A percentile compares a stretch with the other conserved stretches of the same genome.
phyloP scores from a whole-genome alignment of 2,329 filamentous ascomycete species.

The Didymella pomorum region DNA sequence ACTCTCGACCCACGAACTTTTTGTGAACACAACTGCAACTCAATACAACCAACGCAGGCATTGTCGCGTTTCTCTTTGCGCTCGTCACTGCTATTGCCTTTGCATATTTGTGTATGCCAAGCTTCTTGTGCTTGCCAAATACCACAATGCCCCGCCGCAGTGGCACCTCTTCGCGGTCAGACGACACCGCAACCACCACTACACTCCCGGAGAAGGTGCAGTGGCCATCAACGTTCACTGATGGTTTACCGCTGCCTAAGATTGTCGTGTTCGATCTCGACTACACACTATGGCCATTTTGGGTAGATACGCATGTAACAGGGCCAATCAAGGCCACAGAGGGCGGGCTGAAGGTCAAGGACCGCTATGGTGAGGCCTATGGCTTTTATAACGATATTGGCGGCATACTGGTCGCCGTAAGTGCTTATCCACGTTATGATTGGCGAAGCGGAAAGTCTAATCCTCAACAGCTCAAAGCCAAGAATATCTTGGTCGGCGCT shows the following conservation, averaged over 20 bases:
- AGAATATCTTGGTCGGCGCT: conserved; percentile 68
- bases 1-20: conserved; percentile 5
- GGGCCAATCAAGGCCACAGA: conserved; percentile 69
- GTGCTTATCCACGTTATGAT: not conserved
- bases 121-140: not conserved
- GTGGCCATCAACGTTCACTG: conserved; percentile 65
- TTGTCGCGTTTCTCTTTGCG: not conserved
- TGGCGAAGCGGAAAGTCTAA: not conserved
- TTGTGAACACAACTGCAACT: not conserved
- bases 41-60: not conserved
- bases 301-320: conserved; percentile 92
- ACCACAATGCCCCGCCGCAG: conserved; percentile 44
- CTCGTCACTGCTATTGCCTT: not conserved
- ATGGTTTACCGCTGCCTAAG: conserved; percentile 76
- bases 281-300: conserved; percentile 99
- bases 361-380: conserved; percentile 57
- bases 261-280: conserved; percentile 94
- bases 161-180: conserved; percentile 28
- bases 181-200: conserved; percentile 43
- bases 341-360: conserved; percentile 59
- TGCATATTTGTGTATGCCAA: not conserved
- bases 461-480: conserved; percentile 49
- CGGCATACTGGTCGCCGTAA: conserved; percentile 51
- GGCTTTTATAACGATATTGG: conserved; percentile 59
- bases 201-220: conserved; percentile 47